These are phyloP conservation scores for Iberis amara DNA, from an alignment of 441 rosid species.

Conservation along the genomic window DNA sequence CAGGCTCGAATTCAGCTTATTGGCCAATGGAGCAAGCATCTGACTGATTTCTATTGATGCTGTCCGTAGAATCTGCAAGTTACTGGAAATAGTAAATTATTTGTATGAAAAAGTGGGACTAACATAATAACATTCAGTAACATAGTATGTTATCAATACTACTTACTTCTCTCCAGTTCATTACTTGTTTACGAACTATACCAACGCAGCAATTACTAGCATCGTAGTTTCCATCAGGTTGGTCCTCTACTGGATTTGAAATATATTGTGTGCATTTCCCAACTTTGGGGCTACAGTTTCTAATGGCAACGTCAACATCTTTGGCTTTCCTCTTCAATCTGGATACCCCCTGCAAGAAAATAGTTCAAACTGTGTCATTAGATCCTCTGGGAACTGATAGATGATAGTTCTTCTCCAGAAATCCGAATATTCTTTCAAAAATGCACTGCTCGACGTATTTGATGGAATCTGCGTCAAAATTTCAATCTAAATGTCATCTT, in stretches of 20 bases:
- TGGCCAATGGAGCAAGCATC: conserved; percentile 44
- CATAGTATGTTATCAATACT: conserved; percentile 22
- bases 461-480: too few species aligned
- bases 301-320: conserved; percentile 37
- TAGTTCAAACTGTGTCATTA: too few species aligned
- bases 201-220: conserved; percentile 27
- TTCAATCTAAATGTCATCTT: too few species aligned
- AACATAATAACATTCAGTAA: neutral
- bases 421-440: too few species aligned
- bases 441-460: too few species aligned
- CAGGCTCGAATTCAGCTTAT: conserved; percentile 43
- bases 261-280: conserved; percentile 27
- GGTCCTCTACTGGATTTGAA: conserved; percentile 34
- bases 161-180: conserved; percentile 63
- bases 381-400: too few species aligned
- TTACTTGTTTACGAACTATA: conserved; percentile 29
- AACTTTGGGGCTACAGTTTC: conserved; percentile 35
- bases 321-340: conserved; percentile 51
- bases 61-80: conserved; percentile 56
- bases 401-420: too few species aligned
- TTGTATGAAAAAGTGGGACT: conserved; percentile 11
- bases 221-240: conserved; percentile 29
- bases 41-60: conserved; percentile 44
- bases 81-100: conserved; percentile 17
- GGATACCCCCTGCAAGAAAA: conserved; percentile 29